phyloP scores from a whole-genome alignment of 768 basidiomycete genomes.

The Termitomyces sp. region DNA sequence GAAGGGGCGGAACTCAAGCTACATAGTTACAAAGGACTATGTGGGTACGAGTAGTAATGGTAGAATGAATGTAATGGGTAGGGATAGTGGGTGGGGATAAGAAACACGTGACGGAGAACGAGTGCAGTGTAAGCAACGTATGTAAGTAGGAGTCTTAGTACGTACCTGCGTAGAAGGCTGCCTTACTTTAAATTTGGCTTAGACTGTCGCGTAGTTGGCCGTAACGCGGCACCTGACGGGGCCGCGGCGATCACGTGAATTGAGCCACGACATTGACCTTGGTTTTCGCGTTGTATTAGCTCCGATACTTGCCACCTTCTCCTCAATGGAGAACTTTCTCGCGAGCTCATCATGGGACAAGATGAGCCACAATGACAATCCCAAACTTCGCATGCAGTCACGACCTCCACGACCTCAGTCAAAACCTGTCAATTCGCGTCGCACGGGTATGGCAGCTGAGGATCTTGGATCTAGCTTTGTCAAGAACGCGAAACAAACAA shows the following conservation, averaged over 20 bases:
- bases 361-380: constrained; percentile 1
- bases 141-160: no score
- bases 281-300: constrained; percentile 1
- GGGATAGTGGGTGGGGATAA: no score
- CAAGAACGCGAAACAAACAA: not conserved
- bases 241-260: constrained; percentile 1
- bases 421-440: constrained; percentile 1
- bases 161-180: no score
- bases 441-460: constrained; percentile 10
- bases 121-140: no score
- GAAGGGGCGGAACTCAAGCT: no score
- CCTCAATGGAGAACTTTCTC: constrained; percentile 12
- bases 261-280: not conserved
- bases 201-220: not conserved
- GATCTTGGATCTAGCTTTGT: constrained; percentile 17
- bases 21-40: no score
- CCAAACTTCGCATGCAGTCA: constrained; percentile 10
- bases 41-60: no score
- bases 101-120: no score
- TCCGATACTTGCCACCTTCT: not conserved
- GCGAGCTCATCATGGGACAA: constrained; percentile 4
- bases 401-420: constrained; percentile 1
- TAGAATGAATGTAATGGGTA: no score
- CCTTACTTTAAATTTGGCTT: no score
- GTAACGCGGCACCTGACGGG: not conserved